Conservation (phyloP, 148 eudicot species). For the Silene uniflora region DNA sequence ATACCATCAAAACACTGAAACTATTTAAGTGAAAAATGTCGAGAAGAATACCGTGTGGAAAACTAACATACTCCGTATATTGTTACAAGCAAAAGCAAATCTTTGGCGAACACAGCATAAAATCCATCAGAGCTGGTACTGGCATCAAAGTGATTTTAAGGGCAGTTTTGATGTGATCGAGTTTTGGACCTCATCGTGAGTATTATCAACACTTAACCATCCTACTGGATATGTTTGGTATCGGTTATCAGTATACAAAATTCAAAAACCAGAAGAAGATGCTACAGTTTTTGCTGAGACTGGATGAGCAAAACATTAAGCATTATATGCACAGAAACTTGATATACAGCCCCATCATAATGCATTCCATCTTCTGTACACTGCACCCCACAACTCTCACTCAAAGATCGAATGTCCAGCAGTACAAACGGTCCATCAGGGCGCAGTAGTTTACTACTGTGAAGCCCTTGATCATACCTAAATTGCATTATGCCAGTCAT, state of each 20-base stretch:
- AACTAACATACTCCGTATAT: constrained; percentile 20
- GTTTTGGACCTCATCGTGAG: too few relatives aligned
- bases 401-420: constrained; percentile 57
- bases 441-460: constrained; percentile 53
- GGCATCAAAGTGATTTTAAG: too few relatives aligned
- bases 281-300: constrained; percentile 72
- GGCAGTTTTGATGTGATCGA: too few relatives aligned
- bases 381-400: constrained; percentile 51
- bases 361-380: constrained; percentile 95
- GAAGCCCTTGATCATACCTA: constrained; percentile 49
- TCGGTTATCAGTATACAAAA: background rate
- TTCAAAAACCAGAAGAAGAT: background rate
- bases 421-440: constrained; percentile 64
- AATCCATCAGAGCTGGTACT: constrained; percentile 2
- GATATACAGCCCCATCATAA: constrained; percentile 62
- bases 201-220: too few relatives aligned
- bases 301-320: constrained; percentile 84
- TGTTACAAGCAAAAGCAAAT: background rate
- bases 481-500: constrained; percentile 45
- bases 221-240: too few relatives aligned
- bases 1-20: constrained; percentile 23
- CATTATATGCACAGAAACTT: constrained; percentile 74
- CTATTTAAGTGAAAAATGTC: constrained; percentile 16
- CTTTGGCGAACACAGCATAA: background rate
- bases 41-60: constrained; percentile 16